A percentile compares a stretch with the other conserved stretches of the same genome.
Evolutionary conservation across 2,329 filamentous ascomycete genomes (phyloP).

Genomic region (Phoma sp.): DNA sequence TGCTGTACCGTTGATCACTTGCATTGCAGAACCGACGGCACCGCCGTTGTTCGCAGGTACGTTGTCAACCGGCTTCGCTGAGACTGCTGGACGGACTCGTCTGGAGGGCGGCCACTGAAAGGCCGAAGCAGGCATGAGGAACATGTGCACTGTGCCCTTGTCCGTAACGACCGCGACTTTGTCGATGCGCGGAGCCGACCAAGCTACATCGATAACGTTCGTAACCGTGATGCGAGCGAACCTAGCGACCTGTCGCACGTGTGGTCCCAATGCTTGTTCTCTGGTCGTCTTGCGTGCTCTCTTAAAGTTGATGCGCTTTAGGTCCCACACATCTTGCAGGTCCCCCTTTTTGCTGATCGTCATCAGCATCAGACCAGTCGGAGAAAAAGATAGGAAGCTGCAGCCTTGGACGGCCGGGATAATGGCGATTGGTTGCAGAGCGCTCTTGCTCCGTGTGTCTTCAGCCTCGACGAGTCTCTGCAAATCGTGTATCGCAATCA

Average conservation of each 20-base stretch:
- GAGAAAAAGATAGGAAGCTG: slow-evolving; percentile 80
- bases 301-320: slow-evolving; percentile 65
- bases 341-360: slow-evolving; percentile 86
- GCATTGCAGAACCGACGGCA: slow-evolving; percentile 49
- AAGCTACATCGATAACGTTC: slow-evolving; percentile 86
- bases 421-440: slow-evolving; percentile 68
- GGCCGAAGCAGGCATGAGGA: slow-evolving; percentile 81
- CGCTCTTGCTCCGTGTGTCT: slow-evolving; percentile 57
- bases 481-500: slow-evolving; percentile 78
- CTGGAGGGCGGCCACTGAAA: slow-evolving; percentile 84
- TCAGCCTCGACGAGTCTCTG: slow-evolving; percentile 61
- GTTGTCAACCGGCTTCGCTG: slow-evolving; percentile 40
- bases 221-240: slow-evolving; percentile 93
- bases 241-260: slow-evolving; percentile 82
- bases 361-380: slow-evolving; percentile 74
- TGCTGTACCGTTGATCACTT: slow-evolving; percentile 53
- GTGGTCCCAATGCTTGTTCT: slow-evolving; percentile 46
- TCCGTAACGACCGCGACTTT: slow-evolving; percentile 89
- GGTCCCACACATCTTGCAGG: slow-evolving; percentile 80
- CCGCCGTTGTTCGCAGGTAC: slow-evolving; percentile 40
- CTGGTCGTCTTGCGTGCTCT: slow-evolving; percentile 40
- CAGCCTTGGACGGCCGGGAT: slow-evolving; percentile 76
- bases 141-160: slow-evolving; percentile 91
- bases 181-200: slow-evolving; percentile 82
- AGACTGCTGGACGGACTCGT: slow-evolving; percentile 43